These are phyloP conservation scores for Exophiala dermatitidis DNA, from an alignment of 2,329 filamentous ascomycete species.

Conservation along the genomic window DNA sequence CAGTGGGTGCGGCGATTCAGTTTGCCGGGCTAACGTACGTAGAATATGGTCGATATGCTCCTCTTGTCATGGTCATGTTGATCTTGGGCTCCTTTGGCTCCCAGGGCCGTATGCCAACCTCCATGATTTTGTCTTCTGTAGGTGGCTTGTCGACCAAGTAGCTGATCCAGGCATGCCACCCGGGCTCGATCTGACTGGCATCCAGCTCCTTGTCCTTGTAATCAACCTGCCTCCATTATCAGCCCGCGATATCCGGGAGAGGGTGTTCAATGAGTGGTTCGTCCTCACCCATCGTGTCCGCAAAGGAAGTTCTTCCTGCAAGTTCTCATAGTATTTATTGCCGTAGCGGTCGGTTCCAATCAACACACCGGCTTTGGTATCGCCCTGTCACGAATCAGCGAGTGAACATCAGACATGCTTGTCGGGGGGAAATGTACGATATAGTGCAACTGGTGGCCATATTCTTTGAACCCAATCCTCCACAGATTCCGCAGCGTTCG, in stretches of 20 bases:
- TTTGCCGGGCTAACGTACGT: slow-evolving; percentile 59
- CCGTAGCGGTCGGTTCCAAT: slow-evolving; percentile 82
- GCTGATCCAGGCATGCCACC: slow-evolving; percentile 97
- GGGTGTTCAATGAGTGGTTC: neutral
- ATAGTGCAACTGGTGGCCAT: slow-evolving; percentile 75
- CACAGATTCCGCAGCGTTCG: slow-evolving; percentile 83
- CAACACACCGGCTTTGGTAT: slow-evolving; percentile 87
- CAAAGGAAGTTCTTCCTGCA: slow-evolving; percentile 79
- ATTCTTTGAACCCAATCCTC: slow-evolving; percentile 86
- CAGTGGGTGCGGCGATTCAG: neutral
- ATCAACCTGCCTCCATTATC: slow-evolving; percentile 81
- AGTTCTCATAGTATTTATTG: slow-evolving; percentile 97
- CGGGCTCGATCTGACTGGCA: slow-evolving; percentile 70
- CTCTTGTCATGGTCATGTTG: slow-evolving; percentile 67
- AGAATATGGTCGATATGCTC: slow-evolving; percentile 85
- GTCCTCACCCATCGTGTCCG: slow-evolving; percentile 23
- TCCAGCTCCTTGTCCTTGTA: slow-evolving; percentile 74
- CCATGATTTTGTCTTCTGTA: slow-evolving; percentile 63
- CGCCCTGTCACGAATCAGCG: slow-evolving; percentile 48
- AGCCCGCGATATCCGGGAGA: slow-evolving; percentile 54
- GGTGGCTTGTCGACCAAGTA: slow-evolving; percentile 88
- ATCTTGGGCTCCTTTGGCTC: slow-evolving; percentile 66
- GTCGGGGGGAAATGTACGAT: slow-evolving; percentile 22
- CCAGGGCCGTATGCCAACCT: slow-evolving; percentile 63
- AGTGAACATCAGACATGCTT: neutral